A percentile compares a stretch with the other conserved stretches of the same genome.
Evolutionary conservation across 768 basidiomycete species (phyloP).

Genomic region (Amylocystis lapponica): DNA sequence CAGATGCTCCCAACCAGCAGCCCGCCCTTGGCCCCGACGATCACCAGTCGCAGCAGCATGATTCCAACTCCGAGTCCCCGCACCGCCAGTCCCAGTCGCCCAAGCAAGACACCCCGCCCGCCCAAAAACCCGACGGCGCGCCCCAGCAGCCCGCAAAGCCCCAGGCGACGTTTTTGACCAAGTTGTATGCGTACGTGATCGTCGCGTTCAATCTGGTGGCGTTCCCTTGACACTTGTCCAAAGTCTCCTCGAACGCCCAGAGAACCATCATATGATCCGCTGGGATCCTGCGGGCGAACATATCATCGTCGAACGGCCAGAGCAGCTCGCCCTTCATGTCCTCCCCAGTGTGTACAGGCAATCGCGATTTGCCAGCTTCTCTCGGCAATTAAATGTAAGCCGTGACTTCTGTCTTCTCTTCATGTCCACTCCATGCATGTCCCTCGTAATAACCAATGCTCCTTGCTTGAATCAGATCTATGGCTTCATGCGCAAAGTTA

Average conservation of each 20-base stretch:
- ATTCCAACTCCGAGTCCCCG: conserved; percentile 13
- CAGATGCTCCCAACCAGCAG: conserved; percentile 19
- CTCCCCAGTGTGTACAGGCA: conserved; percentile 93
- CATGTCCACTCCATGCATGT: conserved; percentile 22
- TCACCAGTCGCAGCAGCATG: conserved; percentile 12
- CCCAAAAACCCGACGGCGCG: conserved; percentile 32
- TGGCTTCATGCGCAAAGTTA: conserved; percentile 98
- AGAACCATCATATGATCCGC: conserved; percentile 95
- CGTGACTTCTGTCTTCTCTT: conserved; percentile 28
- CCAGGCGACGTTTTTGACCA: conserved; percentile 94
- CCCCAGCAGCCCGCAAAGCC: conserved; percentile 56
- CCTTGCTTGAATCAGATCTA: conserved; percentile 66
- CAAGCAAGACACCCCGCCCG: conserved; percentile 35
- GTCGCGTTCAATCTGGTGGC: conserved; percentile 5
- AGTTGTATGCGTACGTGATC: conserved; percentile 82
- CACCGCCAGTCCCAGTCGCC: conserved; percentile 22
- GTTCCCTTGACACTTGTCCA: conserved; percentile 15
- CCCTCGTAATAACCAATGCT: conserved; percentile 10
- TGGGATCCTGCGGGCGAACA: conserved; percentile 93
- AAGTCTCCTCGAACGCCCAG: conserved; percentile 83
- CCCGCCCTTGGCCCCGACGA: conserved; percentile 13
- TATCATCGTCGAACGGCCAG: conserved; percentile 92
- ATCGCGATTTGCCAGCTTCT: conserved; percentile 96
- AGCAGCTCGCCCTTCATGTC: conserved; percentile 90
- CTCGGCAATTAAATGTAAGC: conserved; percentile 90